A percentile compares a stretch with the other conserved stretches of the same genome.
Conservation (phyloP, 371 early-diverging fungal genomes). For the Zychaea mexicana region DNA sequence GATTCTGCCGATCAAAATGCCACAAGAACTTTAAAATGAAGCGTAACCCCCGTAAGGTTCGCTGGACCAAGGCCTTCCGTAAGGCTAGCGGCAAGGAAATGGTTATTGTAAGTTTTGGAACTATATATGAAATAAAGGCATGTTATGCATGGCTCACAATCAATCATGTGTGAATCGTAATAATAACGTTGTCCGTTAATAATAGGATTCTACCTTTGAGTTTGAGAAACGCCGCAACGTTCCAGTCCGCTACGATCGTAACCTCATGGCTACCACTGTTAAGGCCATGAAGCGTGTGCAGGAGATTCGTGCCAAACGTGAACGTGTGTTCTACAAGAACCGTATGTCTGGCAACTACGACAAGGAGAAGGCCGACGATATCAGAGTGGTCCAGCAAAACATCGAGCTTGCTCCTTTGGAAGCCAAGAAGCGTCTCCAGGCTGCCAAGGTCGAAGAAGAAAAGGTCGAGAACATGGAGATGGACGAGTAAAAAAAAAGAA, state of each 20-base stretch:
- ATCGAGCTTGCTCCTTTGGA: slow-evolving; percentile 83
- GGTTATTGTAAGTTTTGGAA: slow-evolving; percentile 88
- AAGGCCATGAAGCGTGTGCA: slow-evolving; percentile 96
- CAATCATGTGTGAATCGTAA: too few species aligned
- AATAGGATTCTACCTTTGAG: slow-evolving; percentile 91
- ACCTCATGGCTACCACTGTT: slow-evolving; percentile 92
- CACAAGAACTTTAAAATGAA: slow-evolving; percentile 99
- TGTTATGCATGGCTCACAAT: too few species aligned
- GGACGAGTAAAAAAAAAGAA: slow-evolving; percentile 36
- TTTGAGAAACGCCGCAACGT: slow-evolving; percentile 98
- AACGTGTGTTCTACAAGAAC: slow-evolving; percentile 88
- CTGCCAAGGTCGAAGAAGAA: slow-evolving; percentile 57
- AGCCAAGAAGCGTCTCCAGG: slow-evolving; percentile 59
- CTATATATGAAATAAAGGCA: too few species aligned
- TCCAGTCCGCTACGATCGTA: slow-evolving; percentile 96
- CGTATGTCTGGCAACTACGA: slow-evolving; percentile 85
- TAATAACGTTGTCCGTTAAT: too few species aligned
- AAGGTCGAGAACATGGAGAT: slow-evolving; percentile 61
- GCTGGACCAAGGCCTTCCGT: slow-evolving; percentile 99
- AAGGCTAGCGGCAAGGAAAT: slow-evolving; percentile 98
- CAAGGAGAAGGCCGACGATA: slow-evolving; percentile 72
- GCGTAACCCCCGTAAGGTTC: slow-evolving; percentile 99
- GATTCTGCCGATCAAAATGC: slow-evolving; percentile 99
- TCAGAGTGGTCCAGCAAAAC: slow-evolving; percentile 79
- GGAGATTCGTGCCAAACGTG: slow-evolving; percentile 91